Evolutionary conservation across 1,139 yeast genomes (phyloP).

Genomic region (Petasospora fabianii): DNA sequence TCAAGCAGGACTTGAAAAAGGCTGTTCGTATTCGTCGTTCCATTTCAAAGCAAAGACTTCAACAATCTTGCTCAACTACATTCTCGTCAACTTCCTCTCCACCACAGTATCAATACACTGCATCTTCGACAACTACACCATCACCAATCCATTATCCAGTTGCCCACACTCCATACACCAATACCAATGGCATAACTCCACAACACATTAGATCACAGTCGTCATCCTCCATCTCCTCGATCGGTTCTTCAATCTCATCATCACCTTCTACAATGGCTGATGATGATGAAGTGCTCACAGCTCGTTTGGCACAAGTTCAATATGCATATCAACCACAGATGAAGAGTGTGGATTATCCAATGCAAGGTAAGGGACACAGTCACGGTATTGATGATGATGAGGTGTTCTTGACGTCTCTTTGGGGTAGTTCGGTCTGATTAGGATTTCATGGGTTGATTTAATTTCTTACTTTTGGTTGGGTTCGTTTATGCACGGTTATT

Average conservation of each 20-base stretch:
- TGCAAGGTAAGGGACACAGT: too few species aligned
- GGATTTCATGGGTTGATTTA: too few species aligned
- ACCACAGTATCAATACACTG: slow-evolving; percentile 5
- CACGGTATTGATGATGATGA: slow-evolving; percentile 4
- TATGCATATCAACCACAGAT: too few species aligned
- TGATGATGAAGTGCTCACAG: too few species aligned
- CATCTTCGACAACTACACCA: slow-evolving; percentile 5
- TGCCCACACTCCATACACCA: slow-evolving; percentile 1
- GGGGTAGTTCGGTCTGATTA: too few species aligned
- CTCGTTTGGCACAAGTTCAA: too few species aligned
- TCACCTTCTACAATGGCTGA: slow-evolving; percentile 1
- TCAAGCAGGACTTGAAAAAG: slow-evolving; percentile 51
- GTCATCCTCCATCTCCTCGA: slow-evolving; percentile 16
- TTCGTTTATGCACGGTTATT: too few species aligned
- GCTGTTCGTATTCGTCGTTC: slow-evolving; percentile 25
- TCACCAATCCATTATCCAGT: background rate
- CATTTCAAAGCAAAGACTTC: slow-evolving; percentile 14
- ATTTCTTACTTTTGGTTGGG: too few species aligned
- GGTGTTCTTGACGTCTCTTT: background rate
- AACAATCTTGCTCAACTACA: too few species aligned
- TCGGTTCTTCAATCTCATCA: slow-evolving; percentile 8
- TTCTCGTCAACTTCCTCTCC: too few species aligned
- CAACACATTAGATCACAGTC: slow-evolving; percentile 16
- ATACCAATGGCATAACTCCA: slow-evolving; percentile 4
- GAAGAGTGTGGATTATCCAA: too few species aligned